Percentiles rank a stretch among this genome's conserved stretches.
Conservation (phyloP, 805 yeast species). For the Vanderwaltozyma verrucispora region DNA sequence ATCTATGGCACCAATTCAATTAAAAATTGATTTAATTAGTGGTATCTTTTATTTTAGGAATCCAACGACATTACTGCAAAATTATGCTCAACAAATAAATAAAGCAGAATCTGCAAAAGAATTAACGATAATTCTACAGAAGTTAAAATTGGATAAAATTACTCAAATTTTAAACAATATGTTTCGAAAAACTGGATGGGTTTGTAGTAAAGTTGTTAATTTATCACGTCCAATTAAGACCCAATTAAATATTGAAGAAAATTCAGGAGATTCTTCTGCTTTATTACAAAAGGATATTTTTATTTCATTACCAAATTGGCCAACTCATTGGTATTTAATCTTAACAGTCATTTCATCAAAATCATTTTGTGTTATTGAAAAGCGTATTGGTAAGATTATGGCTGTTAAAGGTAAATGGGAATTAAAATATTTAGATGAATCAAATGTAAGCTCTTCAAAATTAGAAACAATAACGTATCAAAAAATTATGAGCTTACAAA, state of each 20-base stretch:
- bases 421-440: conserved; percentile 21
- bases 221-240: conserved; percentile 16
- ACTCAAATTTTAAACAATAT: conserved; percentile 23
- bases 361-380: conserved; percentile 24
- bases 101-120: conserved; percentile 20
- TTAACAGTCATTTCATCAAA: conserved; percentile 26
- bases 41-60: conserved; percentile 27
- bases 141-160: conserved; percentile 25
- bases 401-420: conserved; percentile 27
- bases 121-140: conserved; percentile 19
- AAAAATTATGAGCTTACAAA: conserved; percentile 23
- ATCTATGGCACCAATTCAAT: conserved; percentile 23
- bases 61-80: conserved; percentile 21
- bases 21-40: conserved; percentile 25
- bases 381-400: conserved; percentile 26
- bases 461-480: conserved; percentile 28
- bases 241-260: conserved; percentile 6
- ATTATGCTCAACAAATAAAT: conserved; percentile 23
- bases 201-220: conserved; percentile 20
- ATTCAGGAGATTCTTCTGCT: background rate
- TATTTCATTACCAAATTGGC: conserved; percentile 28
- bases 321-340: conserved; percentile 28
- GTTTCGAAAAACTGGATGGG: conserved; percentile 30
- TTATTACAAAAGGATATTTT: conserved; percentile 23
- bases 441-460: conserved; percentile 16